phyloP scores from a whole-genome alignment of 2,329 filamentous ascomycete genomes.

The Pseudohalonectria lignicola region DNA sequence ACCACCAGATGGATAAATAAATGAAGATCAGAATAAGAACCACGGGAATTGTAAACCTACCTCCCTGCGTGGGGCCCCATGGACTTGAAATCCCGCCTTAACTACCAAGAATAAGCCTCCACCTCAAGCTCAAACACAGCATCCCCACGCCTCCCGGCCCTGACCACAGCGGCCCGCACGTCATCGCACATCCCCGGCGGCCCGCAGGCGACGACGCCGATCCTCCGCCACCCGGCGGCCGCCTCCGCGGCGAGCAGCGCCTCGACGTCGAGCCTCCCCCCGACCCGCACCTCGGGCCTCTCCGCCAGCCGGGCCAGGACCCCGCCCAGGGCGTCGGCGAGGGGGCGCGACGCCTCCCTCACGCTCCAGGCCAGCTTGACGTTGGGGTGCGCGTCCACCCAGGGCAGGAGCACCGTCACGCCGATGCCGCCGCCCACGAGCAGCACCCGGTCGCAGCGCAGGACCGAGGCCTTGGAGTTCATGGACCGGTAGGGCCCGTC shows the following conservation, averaged over 20 bases:
- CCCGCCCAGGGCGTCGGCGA: conserved; percentile 15
- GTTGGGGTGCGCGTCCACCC: conserved; percentile 19
- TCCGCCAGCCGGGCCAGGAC: conserved; percentile 12
- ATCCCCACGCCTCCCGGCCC: background rate
- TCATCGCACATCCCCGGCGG: conserved; percentile 27
- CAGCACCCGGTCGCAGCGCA: conserved; percentile 23
- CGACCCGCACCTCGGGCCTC: conserved; percentile 18
- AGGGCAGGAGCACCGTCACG: conserved; percentile 30
- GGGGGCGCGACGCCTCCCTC: conserved; percentile 12
- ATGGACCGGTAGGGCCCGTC: conserved; percentile 27
- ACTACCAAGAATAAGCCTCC: conserved; percentile 9
- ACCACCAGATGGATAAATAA: too few species aligned
- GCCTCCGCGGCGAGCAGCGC: conserved; percentile 19
- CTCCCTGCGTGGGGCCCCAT: too few species aligned
- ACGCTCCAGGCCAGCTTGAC: conserved; percentile 25
- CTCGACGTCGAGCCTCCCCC: conserved; percentile 19
- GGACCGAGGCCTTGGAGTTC: conserved; percentile 13
- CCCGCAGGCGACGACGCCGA: conserved; percentile 29
- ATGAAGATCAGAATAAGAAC: too few species aligned
- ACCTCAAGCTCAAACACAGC: conserved; percentile 10
- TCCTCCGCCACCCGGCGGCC: conserved; percentile 13
- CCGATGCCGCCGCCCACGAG: conserved; percentile 35
- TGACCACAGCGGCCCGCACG: conserved; percentile 19
- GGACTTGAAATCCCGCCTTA: too few species aligned
- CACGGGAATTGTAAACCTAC: too few species aligned